Conservation (phyloP, 108 stramenopile genomes). For the Skeletonema grethae region DNA sequence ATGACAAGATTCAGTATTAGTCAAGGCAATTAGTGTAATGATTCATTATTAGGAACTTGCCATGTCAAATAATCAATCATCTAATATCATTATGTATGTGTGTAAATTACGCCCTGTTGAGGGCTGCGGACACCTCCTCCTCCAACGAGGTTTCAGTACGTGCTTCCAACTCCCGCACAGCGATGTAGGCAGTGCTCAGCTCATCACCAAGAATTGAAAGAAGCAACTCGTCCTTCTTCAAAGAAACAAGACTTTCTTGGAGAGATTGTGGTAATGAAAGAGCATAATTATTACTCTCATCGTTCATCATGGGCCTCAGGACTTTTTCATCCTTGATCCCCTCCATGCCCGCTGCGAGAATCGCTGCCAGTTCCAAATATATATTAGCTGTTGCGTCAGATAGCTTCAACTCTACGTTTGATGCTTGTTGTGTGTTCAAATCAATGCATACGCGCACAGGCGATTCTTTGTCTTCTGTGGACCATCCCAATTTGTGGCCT, state of each 20-base stretch:
- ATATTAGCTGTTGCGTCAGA: constrained; percentile 70
- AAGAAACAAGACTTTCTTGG: neutral
- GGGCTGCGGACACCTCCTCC: neutral
- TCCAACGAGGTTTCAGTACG: neutral
- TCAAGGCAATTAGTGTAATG: too few species aligned
- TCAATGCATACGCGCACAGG: constrained; percentile 70
- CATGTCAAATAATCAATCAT: too few species aligned
- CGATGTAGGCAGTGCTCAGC: neutral
- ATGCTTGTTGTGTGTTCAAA: constrained; percentile 41
- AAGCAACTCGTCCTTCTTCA: constrained; percentile 47
- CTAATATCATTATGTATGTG: too few species aligned
- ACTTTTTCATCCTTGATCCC: constrained; percentile 49
- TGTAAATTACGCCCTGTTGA: neutral
- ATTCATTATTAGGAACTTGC: too few species aligned
- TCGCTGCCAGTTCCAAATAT: constrained; percentile 69
- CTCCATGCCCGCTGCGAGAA: constrained; percentile 68
- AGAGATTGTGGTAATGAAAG: neutral
- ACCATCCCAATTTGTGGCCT: constrained; percentile 68
- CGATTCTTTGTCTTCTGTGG: constrained; percentile 76
- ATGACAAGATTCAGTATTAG: too few species aligned
- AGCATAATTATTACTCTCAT: neutral
- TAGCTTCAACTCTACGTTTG: constrained; percentile 79
- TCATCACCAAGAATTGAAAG: constrained; percentile 30
- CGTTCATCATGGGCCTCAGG: constrained; percentile 49
- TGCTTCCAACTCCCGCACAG: neutral